Evolutionary conservation across 352 stramenopile genomes (phyloP), one percentile per base, ranked within the genome.

Genomic region (Phytophthora sp.): DNA sequence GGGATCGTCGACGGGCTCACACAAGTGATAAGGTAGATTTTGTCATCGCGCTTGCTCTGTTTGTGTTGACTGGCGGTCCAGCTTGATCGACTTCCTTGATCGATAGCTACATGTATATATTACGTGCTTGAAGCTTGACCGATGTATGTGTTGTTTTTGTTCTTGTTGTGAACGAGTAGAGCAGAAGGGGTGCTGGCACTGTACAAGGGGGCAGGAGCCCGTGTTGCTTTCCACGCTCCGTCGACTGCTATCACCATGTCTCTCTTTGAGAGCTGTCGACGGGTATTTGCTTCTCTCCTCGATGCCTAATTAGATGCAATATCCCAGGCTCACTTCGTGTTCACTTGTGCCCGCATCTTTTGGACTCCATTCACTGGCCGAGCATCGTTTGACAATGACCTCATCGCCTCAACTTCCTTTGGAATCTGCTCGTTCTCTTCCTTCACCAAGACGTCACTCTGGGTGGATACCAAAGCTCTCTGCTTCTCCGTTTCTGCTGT

Each of bases 161-260:
- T 57, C 13, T 58, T 26, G 16, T n/a, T n/a, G n/a, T n/a, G n/a
- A n/a, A n/a, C 30, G 24, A 49, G 8, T 82, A 97, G 76, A 59
- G 70, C 80, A 6, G 93, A 97, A 57, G 97, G 97, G 16, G 38
- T 98, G 18, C 24, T 80, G 38, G 97, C 94, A 5, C 67, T 99
- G 12, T 99, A 98, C 76, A 96, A 98, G 69, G 98, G 98, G 3
- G 94, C 96, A 6, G 93, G 89, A 39, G 96, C 97, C 3, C 90
- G 97, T 26, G 86, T 99, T 45, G 78, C 95, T 6, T 99, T 99
- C 75, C 95, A 98, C 73, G 92, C 94, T 1, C 97, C 97, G 31
- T 97, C 92, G 8, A 99, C 94, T 3, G 97, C 96, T 36, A 96
- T 99, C 49, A 98, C 96, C 12, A 99, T 99, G 94, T 97, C 94